Evolutionary conservation across 768 basidiomycete genomes (phyloP).

Genomic region (Cystobasidium tubakii): DNA sequence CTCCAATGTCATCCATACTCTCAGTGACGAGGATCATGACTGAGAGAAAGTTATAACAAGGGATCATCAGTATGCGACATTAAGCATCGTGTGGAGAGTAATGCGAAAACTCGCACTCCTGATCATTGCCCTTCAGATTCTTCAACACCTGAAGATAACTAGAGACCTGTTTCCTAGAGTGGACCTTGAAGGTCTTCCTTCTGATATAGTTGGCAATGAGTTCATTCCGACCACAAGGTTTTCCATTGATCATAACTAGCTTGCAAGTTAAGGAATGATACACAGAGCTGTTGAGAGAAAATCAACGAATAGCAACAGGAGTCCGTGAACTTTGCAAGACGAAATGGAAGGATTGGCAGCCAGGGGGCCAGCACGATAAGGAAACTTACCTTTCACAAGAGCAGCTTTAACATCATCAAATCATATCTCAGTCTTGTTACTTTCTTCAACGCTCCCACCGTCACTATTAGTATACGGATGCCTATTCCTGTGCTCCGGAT

Average conservation of each 20-base stretch:
- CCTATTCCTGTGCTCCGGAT: background rate
- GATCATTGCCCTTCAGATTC: slow-evolving; percentile 43
- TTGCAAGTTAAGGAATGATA: slow-evolving; percentile 45
- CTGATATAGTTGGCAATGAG: slow-evolving; percentile 49
- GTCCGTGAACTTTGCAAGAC: too few relatives aligned
- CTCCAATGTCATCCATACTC: too few relatives aligned
- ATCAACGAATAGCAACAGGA: too few relatives aligned
- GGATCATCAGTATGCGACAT: too few relatives aligned
- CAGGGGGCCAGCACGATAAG: too few relatives aligned
- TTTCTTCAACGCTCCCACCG: slow-evolving; percentile 11
- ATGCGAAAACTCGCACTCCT: slow-evolving; percentile 41
- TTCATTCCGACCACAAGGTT: slow-evolving; percentile 50
- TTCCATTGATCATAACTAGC: slow-evolving; percentile 47
- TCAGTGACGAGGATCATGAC: too few relatives aligned
- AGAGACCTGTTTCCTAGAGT: slow-evolving; percentile 50
- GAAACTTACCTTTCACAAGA: slow-evolving; percentile 44
- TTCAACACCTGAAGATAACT: slow-evolving; percentile 50
- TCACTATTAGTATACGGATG: background rate
- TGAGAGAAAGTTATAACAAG: too few relatives aligned
- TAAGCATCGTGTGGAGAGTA: too few relatives aligned
- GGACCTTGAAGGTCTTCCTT: slow-evolving; percentile 45
- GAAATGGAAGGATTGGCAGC: too few relatives aligned
- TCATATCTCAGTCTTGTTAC: slow-evolving; percentile 45
- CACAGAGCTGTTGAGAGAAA: slow-evolving; percentile 38
- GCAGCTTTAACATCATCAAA: slow-evolving; percentile 42